Evolutionary conservation across 257 asterid species (phyloP), one percentile per base, ranked within the genome.

Genomic region (Anisodus acutangulus): DNA sequence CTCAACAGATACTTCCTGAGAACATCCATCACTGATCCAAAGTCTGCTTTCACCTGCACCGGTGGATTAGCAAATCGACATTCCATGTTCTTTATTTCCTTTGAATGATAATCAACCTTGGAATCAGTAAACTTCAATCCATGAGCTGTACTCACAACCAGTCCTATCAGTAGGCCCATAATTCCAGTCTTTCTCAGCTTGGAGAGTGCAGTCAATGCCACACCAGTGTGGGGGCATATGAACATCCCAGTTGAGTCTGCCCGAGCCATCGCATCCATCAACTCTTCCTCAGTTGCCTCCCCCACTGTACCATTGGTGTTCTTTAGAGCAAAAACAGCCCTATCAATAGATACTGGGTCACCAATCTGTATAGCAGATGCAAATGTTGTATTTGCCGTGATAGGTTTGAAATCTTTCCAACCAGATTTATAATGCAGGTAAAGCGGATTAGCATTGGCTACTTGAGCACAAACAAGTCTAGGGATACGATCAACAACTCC

Each of bases 161-260:
- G 97, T 91, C 91, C 95, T 88, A 41, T 94, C 98, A 0, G 92
- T 91, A 0, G 97, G 90, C 13, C 84, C 87, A 94, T 93, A 49
- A 93, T 78, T 60, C 98, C 97, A 9, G 86, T 90, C 4, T 91
- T 90, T 89, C 98, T 91, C 88, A 94, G 82, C 93, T 94, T 94
- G 58, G 88, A 83, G 87, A 94, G 81, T 1, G 98, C 98, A 51
- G 93, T 85, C 89, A 93, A 83, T 58, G 98, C 98, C 85, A 94
- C 98, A 0, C 98, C 98, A 2, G 98, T 94, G 83, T 94, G 98
- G 6, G 97, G 98, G 85, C 98, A 94, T 17, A 94, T 93, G 62
- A 93, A 94, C 98, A 94, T 94, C 86, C 98, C 97, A 4, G 98
- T 92, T 1, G 98, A 94, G 60, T 94, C 98, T 0, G 98, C 98